Evolutionary conservation across 139 green algal species (phyloP).

Genomic region (Chlorella sp.): DNA sequence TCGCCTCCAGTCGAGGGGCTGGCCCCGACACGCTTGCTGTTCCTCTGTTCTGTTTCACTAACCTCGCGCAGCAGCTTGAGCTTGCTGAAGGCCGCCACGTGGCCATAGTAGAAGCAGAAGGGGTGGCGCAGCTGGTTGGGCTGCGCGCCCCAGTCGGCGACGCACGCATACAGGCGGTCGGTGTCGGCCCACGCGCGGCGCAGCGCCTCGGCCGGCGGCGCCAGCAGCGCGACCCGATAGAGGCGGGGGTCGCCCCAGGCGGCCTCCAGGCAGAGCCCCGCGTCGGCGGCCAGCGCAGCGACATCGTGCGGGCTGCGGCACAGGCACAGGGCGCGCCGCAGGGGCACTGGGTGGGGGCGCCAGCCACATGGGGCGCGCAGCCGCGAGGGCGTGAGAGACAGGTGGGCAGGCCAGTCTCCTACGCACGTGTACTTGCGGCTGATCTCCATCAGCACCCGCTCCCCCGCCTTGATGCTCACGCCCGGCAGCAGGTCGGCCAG

Average conservation of each 20-base stretch:
- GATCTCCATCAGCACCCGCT: conserved; percentile 67
- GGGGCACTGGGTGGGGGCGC: too few relatives aligned
- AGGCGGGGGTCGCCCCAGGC: conserved; percentile 32
- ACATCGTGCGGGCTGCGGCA: conserved; percentile 13
- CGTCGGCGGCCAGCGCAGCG: neutral
- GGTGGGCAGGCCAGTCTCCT: neutral
- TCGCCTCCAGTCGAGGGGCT: too few relatives aligned
- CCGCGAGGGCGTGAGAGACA: too few relatives aligned
- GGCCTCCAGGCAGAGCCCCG: conserved; percentile 12
- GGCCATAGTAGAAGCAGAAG: conserved; percentile 56
- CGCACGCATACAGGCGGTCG: conserved; percentile 52
- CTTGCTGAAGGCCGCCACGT: conserved; percentile 43
- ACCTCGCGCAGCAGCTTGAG: conserved; percentile 33
- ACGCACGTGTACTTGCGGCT: conserved; percentile 60
- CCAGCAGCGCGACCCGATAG: conserved; percentile 58
- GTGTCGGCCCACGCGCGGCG: conserved; percentile 50
- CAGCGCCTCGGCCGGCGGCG: conserved; percentile 41
- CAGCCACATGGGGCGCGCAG: too few relatives aligned
- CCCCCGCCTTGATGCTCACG: conserved; percentile 31
- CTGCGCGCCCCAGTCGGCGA: conserved; percentile 52
- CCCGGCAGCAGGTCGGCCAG: conserved; percentile 16
- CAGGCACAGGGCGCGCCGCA: neutral
- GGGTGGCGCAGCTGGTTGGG: conserved; percentile 62
- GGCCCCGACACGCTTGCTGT: too few relatives aligned
- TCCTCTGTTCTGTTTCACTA: neutral